Percentiles rank a stretch among this genome's conserved stretches.
phyloP scores from a whole-genome alignment of 345 rosid species.

The Salix udensis region DNA sequence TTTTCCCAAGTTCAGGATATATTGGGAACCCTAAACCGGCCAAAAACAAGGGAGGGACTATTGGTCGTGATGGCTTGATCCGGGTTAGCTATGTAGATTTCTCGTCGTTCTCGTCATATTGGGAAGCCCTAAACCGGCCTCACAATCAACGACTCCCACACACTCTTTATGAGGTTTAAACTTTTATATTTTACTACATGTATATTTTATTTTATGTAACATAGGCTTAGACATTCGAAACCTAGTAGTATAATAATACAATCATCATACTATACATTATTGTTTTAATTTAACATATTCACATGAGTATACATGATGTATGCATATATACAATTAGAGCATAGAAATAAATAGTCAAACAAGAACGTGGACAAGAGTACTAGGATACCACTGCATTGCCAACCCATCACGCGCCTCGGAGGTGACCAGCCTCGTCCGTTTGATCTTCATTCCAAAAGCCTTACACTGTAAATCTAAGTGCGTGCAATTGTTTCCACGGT shows the following conservation, averaged over 20 bases:
- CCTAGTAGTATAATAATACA: not conserved
- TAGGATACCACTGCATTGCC: conserved; percentile 28
- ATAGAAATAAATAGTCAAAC: conserved; percentile 35
- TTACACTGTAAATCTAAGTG: not conserved
- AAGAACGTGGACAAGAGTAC: conserved; percentile 36
- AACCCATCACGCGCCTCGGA: conserved; percentile 63
- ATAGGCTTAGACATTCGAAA: not conserved
- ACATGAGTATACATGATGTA: not conserved
- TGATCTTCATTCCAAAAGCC: not conserved
- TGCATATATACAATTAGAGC: not conserved
- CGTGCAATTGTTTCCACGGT: not conserved
- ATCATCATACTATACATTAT: not conserved
- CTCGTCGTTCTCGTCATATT: conserved; percentile 26
- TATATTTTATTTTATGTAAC: not conserved
- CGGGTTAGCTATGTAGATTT: conserved; percentile 29
- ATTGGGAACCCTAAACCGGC: too few relatives aligned
- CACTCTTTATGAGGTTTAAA: not conserved
- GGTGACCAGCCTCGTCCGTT: conserved; percentile 43
- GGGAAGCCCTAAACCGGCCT: conserved; percentile 21
- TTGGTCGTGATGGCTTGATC: conserved; percentile 45
- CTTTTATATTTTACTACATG: not conserved
- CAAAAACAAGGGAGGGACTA: not conserved
- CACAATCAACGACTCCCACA: conserved; percentile 1
- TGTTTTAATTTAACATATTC: not conserved
- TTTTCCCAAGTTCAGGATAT: too few relatives aligned